phyloP scores from a whole-genome alignment of 2,329 filamentous ascomycete species.

The Chalara sp. region DNA sequence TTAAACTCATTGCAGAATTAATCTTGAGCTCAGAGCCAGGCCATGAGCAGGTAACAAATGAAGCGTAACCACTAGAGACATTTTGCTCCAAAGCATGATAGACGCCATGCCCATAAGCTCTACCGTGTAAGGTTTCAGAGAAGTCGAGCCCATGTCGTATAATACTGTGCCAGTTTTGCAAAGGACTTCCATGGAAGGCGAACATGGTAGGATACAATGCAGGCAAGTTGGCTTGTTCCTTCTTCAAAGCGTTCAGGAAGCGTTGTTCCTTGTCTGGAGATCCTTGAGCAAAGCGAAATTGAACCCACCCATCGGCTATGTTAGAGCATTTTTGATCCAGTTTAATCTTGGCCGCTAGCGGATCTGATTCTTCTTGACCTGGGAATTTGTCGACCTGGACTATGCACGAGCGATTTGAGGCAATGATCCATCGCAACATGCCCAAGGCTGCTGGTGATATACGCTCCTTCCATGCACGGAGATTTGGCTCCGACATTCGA shows the following conservation, averaged over 20 bases:
- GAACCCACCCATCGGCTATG: slow-evolving; percentile 57
- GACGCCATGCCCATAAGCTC: slow-evolving; percentile 70
- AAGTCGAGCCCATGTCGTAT: slow-evolving; percentile 77
- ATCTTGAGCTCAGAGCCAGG: slow-evolving; percentile 58
- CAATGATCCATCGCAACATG: slow-evolving; percentile 79
- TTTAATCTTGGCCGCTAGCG: slow-evolving; percentile 14
- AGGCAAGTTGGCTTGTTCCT: slow-evolving; percentile 28
- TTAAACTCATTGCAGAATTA: slow-evolving; percentile 59
- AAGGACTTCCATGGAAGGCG: slow-evolving; percentile 75
- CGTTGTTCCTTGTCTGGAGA: slow-evolving; percentile 78
- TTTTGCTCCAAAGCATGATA: slow-evolving; percentile 64
- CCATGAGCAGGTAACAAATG: slow-evolving; percentile 42
- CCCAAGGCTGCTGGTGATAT: slow-evolving; percentile 61
- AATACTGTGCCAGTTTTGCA: slow-evolving; percentile 86
- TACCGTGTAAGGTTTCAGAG: slow-evolving; percentile 53
- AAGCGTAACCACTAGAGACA: slow-evolving; percentile 38
- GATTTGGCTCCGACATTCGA: slow-evolving; percentile 19
- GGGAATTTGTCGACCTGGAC: slow-evolving; percentile 56
- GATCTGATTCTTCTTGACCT: slow-evolving; percentile 18
- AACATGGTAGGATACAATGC: slow-evolving; percentile 63
- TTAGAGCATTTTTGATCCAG: slow-evolving; percentile 43
- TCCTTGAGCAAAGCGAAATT: slow-evolving; percentile 85
- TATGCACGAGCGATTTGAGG: slow-evolving; percentile 83
- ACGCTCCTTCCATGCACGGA: slow-evolving; percentile 46
- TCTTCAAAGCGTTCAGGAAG: slow-evolving; percentile 58